phyloP scores from a whole-genome alignment of 2,329 filamentous ascomycete species.

The Orbilia brochopaga region DNA sequence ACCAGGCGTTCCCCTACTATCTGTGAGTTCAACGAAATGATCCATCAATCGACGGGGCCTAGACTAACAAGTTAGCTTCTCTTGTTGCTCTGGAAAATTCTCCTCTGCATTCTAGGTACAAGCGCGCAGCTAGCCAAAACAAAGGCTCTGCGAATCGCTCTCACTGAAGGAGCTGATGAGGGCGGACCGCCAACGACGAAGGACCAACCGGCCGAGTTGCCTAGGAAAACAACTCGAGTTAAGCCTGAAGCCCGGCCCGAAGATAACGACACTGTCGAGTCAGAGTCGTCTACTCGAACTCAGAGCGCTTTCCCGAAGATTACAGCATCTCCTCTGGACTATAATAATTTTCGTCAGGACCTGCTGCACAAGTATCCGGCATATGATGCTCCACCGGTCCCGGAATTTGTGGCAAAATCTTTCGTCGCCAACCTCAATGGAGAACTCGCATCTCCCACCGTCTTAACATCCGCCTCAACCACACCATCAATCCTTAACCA shows the following conservation, averaged over 20 bases:
- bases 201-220: constrained; percentile 59
- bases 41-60: background rate
- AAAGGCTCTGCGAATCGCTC: constrained; percentile 59
- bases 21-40: constrained; percentile 11
- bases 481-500: constrained; percentile 83
- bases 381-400: constrained; percentile 88
- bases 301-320: constrained; percentile 73
- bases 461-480: constrained; percentile 51
- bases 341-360: constrained; percentile 94
- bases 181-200: constrained; percentile 66
- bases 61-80: constrained; percentile 66
- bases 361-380: constrained; percentile 97
- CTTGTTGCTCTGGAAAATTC: constrained; percentile 66
- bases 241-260: constrained; percentile 57
- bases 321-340: constrained; percentile 91
- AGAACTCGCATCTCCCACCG: constrained; percentile 62
- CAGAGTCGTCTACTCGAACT: constrained; percentile 62
- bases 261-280: constrained; percentile 74
- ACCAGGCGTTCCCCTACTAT: constrained; percentile 52
- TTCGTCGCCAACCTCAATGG: constrained; percentile 76
- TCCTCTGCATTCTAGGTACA: constrained; percentile 38
- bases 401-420: constrained; percentile 84
- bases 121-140: constrained; percentile 43
- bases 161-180: constrained; percentile 86
- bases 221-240: constrained; percentile 66